Conservation (phyloP, 2,329 filamentous ascomycete genomes). For the Fusarium algeriense region DNA sequence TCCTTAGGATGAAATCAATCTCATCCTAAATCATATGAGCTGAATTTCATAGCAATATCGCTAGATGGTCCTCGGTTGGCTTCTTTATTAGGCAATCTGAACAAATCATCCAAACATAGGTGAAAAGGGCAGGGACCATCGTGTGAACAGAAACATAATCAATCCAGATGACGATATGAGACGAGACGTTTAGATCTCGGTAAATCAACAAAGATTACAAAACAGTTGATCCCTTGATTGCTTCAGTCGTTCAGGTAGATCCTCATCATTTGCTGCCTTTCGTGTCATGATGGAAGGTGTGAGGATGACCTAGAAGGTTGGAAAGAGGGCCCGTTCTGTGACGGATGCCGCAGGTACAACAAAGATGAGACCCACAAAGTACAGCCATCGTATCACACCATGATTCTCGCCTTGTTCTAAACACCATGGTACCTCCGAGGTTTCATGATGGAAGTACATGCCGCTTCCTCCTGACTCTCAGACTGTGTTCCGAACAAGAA, state of each 20-base stretch:
- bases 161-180: conserved; percentile 1
- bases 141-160: conserved; percentile 17
- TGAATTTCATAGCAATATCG: conserved; percentile 15
- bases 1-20: neutral
- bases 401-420: neutral
- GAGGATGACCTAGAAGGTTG: conserved; percentile 14
- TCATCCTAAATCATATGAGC: neutral
- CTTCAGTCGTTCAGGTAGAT: neutral
- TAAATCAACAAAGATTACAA: neutral
- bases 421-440: conserved; percentile 8
- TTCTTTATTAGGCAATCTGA: conserved; percentile 13
- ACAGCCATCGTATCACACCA: neutral
- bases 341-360: conserved; percentile 23
- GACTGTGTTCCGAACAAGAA: conserved; percentile 11
- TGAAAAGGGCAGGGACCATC: conserved; percentile 16
- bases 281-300: conserved; percentile 19
- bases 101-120: conserved; percentile 12
- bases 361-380: conserved; percentile 14
- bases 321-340: conserved; percentile 19
- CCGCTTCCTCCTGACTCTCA: conserved; percentile 4
- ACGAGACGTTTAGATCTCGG: neutral
- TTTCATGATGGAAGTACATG: conserved; percentile 17
- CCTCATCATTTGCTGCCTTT: conserved; percentile 2
- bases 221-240: neutral
- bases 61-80: conserved; percentile 18